Evolutionary conservation across 768 basidiomycete genomes (phyloP).

Genomic region (Zangia roseola): DNA sequence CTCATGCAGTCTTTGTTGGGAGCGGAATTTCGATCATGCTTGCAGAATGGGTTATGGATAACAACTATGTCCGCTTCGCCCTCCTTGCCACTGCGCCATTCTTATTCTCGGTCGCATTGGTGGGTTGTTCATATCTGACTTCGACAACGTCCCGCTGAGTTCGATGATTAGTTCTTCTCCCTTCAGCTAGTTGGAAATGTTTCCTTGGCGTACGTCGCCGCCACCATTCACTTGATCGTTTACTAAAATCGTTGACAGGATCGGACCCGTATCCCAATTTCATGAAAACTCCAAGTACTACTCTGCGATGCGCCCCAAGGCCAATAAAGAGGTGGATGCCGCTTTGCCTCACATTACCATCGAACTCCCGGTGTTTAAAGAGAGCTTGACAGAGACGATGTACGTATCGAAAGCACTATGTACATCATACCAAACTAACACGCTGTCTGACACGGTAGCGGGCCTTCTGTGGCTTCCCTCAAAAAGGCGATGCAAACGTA

Average conservation of each 20-base stretch:
- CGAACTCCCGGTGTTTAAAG: slow-evolving; percentile 87
- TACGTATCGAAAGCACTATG: slow-evolving; percentile 33
- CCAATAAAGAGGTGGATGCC: slow-evolving; percentile 60
- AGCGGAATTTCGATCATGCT: slow-evolving; percentile 59
- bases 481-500: slow-evolving; percentile 65
- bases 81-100: slow-evolving; percentile 66
- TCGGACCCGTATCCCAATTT: slow-evolving; percentile 84
- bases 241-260: slow-evolving; percentile 33
- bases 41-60: slow-evolving; percentile 69
- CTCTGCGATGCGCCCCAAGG: slow-evolving; percentile 60
- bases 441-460: slow-evolving; percentile 35
- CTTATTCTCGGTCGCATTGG: slow-evolving; percentile 72
- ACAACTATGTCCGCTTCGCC: slow-evolving; percentile 57
- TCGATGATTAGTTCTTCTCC: slow-evolving; percentile 58
- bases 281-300: slow-evolving; percentile 84
- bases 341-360: slow-evolving; percentile 73
- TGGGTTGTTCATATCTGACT: slow-evolving; percentile 31
- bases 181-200: slow-evolving; percentile 66
- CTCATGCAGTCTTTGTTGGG: slow-evolving; percentile 63
- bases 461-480: slow-evolving; percentile 71
- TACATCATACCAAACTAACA: not conserved
- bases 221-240: not conserved
- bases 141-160: slow-evolving; percentile 8
- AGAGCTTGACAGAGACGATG: slow-evolving; percentile 79
- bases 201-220: slow-evolving; percentile 50